Conservation (phyloP, 192 early-diverging fungal genomes). For the Dimargaris cristalligena region DNA sequence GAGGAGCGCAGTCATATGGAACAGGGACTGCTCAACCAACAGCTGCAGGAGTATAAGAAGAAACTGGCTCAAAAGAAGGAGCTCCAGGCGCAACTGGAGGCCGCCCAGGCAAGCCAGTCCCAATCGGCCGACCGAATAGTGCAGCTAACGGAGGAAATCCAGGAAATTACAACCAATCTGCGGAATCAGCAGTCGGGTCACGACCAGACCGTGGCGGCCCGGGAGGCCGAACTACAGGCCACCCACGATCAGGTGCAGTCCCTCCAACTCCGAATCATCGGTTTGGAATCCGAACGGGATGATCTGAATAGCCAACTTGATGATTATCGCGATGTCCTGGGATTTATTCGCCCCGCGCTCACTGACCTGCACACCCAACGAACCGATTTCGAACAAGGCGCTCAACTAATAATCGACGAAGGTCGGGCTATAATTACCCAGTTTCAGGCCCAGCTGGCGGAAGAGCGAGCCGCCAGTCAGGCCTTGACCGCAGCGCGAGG, state of each 20-base stretch:
- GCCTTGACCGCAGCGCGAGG: no score
- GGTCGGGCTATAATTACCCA: no score
- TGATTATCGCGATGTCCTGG: background rate
- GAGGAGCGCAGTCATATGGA: slow-evolving; percentile 6
- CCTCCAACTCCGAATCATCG: background rate
- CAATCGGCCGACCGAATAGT: background rate
- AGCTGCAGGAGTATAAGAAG: background rate
- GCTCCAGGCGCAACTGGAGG: background rate
- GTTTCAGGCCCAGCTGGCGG: no score
- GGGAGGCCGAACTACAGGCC: background rate
- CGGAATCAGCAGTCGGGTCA: background rate
- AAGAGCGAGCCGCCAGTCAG: background rate
- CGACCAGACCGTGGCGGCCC: background rate
- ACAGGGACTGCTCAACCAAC: slow-evolving; percentile 4
- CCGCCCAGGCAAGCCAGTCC: background rate
- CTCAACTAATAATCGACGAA: no score
- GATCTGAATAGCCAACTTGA: background rate
- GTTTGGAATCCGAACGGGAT: background rate
- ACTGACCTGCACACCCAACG: background rate
- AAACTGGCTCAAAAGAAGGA: background rate
- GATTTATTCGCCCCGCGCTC: background rate
- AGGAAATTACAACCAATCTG: background rate
- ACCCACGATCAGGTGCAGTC: background rate
- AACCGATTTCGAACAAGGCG: no score
- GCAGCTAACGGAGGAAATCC: background rate